Evolutionary conservation across 495 filamentous ascomycete genomes (phyloP).

Genomic region (Penicillium herquei): DNA sequence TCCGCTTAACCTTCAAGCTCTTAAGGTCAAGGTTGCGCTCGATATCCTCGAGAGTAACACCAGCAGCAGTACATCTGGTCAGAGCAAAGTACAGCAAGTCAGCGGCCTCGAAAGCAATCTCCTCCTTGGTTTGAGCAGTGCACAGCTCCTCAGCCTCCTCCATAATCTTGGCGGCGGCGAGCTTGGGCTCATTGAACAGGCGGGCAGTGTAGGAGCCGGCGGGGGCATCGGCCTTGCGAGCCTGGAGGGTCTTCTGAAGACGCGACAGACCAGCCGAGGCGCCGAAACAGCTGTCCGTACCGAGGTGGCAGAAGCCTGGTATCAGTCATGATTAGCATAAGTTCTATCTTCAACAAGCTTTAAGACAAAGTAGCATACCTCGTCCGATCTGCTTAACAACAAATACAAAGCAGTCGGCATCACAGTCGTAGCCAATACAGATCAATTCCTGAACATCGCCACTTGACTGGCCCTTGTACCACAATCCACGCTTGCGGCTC

Average conservation of each 20-base stretch:
- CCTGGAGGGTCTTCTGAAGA: constrained; percentile 79
- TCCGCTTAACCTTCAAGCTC: constrained; percentile 85
- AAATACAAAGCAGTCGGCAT: constrained; percentile 88
- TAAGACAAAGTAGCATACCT: constrained; percentile 36
- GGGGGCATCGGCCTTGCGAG: constrained; percentile 77
- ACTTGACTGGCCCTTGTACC: constrained; percentile 95
- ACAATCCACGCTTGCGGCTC: constrained; percentile 88
- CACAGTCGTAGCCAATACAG: constrained; percentile 82
- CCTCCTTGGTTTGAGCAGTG: constrained; percentile 73
- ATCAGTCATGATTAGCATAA: constrained; percentile 23
- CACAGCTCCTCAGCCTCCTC: constrained; percentile 96
- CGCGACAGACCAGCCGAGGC: constrained; percentile 74
- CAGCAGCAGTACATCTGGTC: constrained; percentile 78
- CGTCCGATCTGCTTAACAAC: constrained; percentile 82
- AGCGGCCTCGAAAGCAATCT: constrained; percentile 90
- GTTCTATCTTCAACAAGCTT: neutral
- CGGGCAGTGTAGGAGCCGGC: constrained; percentile 90
- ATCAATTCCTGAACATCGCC: constrained; percentile 90
- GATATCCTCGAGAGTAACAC: constrained; percentile 81
- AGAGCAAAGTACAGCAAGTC: constrained; percentile 95
- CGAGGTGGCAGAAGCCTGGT: constrained; percentile 89
- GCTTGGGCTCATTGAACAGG: constrained; percentile 85
- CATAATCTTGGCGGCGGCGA: constrained; percentile 93
- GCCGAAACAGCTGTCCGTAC: constrained; percentile 89
- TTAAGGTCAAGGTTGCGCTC: constrained; percentile 92